These are phyloP conservation scores for Glarea lozoyensis DNA, from an alignment of 495 filamentous ascomycete species.

Conservation along the genomic window DNA sequence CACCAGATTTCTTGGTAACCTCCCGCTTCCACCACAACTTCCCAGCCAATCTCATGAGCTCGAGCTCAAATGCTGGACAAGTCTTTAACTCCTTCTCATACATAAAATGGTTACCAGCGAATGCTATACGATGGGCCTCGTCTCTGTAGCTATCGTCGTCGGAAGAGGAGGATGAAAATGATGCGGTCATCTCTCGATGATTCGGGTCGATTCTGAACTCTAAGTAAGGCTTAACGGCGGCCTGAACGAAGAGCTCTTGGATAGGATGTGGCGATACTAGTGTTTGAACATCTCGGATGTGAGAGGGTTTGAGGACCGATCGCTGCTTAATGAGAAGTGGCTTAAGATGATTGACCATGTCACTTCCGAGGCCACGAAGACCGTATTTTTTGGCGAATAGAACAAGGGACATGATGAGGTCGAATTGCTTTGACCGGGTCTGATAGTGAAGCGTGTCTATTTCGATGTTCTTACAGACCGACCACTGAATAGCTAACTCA, in stretches of 20 bases:
- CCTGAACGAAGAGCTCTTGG: constrained; percentile 1
- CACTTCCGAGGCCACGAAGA: background rate
- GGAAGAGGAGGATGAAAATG: background rate
- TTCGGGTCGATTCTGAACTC: background rate
- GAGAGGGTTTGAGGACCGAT: background rate
- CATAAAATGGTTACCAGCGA: background rate
- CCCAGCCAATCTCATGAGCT: background rate
- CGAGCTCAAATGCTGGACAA: background rate
- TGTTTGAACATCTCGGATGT: background rate
- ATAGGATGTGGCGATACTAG: constrained; percentile 1
- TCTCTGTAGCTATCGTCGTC: background rate
- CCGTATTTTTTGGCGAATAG: background rate
- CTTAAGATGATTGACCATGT: background rate
- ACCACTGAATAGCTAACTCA: background rate
- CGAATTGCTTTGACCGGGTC: background rate
- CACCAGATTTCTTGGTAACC: background rate
- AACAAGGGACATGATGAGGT: background rate
- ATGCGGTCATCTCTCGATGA: background rate
- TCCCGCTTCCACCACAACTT: background rate
- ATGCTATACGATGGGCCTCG: constrained; percentile 1
- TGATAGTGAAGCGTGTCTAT: background rate
- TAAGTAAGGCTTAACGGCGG: background rate
- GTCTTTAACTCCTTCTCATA: background rate
- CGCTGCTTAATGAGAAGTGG: constrained; percentile 1
- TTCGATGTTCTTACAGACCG: background rate